Conservation (phyloP, 2,329 filamentous ascomycete species). For the Talaromyces rugulosus region DNA sequence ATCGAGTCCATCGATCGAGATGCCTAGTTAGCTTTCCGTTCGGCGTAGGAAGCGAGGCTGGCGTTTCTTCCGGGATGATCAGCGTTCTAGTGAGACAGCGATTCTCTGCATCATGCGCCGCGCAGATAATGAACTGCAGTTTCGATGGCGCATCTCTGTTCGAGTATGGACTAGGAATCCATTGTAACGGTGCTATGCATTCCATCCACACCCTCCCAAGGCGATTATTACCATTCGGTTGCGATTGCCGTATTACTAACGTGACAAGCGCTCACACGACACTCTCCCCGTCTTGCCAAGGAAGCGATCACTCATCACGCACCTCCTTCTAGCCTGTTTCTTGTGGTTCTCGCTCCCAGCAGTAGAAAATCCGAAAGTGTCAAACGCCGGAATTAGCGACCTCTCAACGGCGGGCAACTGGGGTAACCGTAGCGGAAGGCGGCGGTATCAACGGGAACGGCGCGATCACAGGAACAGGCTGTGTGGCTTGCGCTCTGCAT, state of each 20-base stretch:
- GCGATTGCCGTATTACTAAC: neutral
- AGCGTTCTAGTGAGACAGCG: neutral
- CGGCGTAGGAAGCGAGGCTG: too few species aligned
- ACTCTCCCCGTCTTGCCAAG: neutral
- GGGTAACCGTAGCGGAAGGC: neutral
- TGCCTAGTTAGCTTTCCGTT: neutral
- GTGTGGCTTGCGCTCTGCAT: neutral
- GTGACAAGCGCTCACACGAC: neutral
- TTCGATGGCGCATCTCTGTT: neutral
- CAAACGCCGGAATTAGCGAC: neutral
- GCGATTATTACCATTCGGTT: neutral
- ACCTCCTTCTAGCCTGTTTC: neutral
- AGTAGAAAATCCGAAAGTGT: neutral
- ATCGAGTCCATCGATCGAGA: neutral
- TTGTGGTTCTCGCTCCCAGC: neutral
- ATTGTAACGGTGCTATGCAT: neutral
- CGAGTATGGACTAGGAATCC: neutral
- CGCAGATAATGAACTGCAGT: neutral
- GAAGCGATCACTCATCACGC: neutral
- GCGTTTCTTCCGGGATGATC: neutral
- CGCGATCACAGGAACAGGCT: too few species aligned
- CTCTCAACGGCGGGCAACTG: neutral
- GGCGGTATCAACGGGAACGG: neutral
- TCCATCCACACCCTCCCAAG: neutral
- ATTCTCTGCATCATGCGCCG: neutral